phyloP scores from a whole-genome alignment of 495 filamentous ascomycete genomes.

The Penicillium herquei region DNA sequence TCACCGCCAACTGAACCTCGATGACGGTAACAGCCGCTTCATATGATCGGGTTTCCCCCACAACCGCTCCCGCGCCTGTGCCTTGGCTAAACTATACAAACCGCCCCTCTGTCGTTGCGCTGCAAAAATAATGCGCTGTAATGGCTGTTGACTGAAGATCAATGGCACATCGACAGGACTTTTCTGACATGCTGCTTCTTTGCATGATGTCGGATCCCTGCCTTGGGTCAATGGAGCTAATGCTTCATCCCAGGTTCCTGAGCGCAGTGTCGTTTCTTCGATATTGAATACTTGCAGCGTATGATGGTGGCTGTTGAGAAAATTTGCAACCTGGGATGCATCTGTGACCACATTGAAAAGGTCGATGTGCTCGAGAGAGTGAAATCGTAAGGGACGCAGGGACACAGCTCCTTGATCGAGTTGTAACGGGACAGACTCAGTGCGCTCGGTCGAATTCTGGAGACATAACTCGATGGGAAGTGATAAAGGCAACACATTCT shows the following conservation, averaged over 20 bases:
- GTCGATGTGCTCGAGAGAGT: constrained; percentile 58
- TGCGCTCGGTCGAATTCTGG: constrained; percentile 41
- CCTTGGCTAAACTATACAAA: constrained; percentile 21
- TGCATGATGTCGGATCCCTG: constrained; percentile 53
- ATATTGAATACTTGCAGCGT: constrained; percentile 71
- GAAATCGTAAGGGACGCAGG: constrained; percentile 54
- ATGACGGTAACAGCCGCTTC: constrained; percentile 36
- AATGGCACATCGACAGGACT: constrained; percentile 31
- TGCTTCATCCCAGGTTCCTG: constrained; percentile 73
- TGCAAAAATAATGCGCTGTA: constrained; percentile 14
- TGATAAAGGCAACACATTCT: constrained; percentile 65
- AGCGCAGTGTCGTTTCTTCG: constrained; percentile 62
- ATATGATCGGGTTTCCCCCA: constrained; percentile 40
- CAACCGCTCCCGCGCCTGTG: constrained; percentile 32
- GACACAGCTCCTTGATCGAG: constrained; percentile 16
- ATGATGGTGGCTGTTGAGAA: constrained; percentile 59
- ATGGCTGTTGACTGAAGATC: constrained; percentile 27
- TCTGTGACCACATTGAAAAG: constrained; percentile 67
- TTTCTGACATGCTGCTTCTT: constrained; percentile 41
- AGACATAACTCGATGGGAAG: constrained; percentile 62
- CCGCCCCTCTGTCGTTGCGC: constrained; percentile 18
- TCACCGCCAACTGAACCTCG: constrained; percentile 41
- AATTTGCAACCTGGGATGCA: constrained; percentile 59
- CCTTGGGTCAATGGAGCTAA: constrained; percentile 61
- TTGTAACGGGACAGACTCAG: background rate